A percentile compares a stretch with the other conserved stretches of the same genome.
Evolutionary conservation across 768 basidiomycete species (phyloP).

Genomic region (Solioccasus polychromus): DNA sequence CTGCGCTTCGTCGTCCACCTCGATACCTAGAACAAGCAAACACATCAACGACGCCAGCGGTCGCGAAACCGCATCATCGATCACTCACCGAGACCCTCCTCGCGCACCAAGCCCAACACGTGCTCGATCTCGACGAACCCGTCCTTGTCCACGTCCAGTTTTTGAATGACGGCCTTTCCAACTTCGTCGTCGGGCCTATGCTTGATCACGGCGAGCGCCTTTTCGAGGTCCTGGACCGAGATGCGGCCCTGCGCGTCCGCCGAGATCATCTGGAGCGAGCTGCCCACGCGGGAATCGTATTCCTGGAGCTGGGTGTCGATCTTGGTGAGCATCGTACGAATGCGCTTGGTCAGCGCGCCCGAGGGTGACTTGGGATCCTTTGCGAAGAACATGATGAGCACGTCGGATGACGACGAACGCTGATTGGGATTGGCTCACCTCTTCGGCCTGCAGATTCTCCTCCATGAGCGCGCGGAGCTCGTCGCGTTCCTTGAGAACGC

Average conservation of each 20-base stretch:
- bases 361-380: conserved; percentile 79
- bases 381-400: background rate
- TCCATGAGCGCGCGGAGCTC: conserved; percentile 91
- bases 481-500: conserved; percentile 92
- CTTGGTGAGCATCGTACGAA: conserved; percentile 93
- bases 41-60: conserved; percentile 1
- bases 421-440: conserved; percentile 44
- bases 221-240: conserved; percentile 83
- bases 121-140: conserved; percentile 95
- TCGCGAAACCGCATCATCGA: background rate
- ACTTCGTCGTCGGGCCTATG: conserved; percentile 90
- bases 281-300: conserved; percentile 87
- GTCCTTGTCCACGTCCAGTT: conserved; percentile 94
- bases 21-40: conserved; percentile 54
- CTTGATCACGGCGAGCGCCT: conserved; percentile 89
- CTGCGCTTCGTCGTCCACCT: conserved; percentile 83
- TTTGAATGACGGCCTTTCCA: conserved; percentile 82
- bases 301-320: conserved; percentile 89
- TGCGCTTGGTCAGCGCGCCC: conserved; percentile 90
- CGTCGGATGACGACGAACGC: too few relatives aligned
- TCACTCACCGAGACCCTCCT: conserved; percentile 75
- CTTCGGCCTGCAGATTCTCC: conserved; percentile 87
- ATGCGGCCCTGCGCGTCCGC: conserved; percentile 86
- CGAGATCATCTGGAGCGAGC: conserved; percentile 81
- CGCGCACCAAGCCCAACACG: conserved; percentile 82